Evolutionary conservation across 2,329 filamentous ascomycete species (phyloP), one percentile per base, ranked within the genome.

Genomic region (Fusarium bactridioides): DNA sequence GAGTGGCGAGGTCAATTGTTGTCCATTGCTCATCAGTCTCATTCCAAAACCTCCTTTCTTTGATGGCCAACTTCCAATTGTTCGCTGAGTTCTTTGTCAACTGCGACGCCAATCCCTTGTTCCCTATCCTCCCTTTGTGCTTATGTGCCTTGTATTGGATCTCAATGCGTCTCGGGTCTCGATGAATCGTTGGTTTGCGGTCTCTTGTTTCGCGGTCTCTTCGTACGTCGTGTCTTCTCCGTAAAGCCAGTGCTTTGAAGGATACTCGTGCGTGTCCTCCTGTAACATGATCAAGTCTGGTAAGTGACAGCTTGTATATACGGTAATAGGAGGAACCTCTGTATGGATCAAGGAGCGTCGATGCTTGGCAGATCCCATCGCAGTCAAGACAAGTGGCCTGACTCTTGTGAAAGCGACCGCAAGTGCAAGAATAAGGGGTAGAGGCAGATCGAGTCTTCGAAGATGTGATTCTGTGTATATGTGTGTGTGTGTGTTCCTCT

Each of bases 1-100:
- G 16, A 53, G 40, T 29, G 27, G 5, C 7, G 31, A 41, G 35
- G n/a, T 31, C 35, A 47, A 31, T 23, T 38, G 7, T 15, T 25
- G n/a, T 33, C 19, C n/a, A 15, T 50, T 48, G 15, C 23, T 45
- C 12, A 27, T 33, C 19, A 56, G 21, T 16, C 41, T 29, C 19
- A 31, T 21, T 8, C 35, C 10, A 12, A 45, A 31, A n/a, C 27
- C 21, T 31, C 25, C 11, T 40, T 25, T 38, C 55, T 67, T 69
- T 57, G 38, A 64, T 6, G 4, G 11, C 18, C n/a, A 25, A 31
- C 40, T 19, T 43, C 21, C 25, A 47, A 15, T 23, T 19, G 35
- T 27, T 21, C 25, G 25, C 10, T 31, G 16, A 4, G 18, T 47
- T 43, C 50, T 69, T 64, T 69, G 25, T 64, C 10, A 29, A 38